These are phyloP conservation scores for Apophysomyces trapeziformis DNA, from an alignment of 371 early-diverging fungal species.

Conservation along the genomic window DNA sequence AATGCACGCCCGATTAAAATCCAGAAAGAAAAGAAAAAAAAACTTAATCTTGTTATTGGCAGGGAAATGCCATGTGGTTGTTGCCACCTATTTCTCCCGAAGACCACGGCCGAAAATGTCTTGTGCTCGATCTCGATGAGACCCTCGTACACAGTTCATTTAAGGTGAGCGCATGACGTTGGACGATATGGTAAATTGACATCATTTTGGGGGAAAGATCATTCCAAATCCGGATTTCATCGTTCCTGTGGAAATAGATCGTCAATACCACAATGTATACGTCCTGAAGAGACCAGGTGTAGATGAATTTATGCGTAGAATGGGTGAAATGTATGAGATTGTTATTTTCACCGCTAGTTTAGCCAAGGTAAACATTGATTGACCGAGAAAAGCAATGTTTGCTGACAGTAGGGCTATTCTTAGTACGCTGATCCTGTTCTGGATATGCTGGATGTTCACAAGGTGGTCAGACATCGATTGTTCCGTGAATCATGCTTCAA, in stretches of 20 bases:
- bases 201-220: constrained; percentile 42
- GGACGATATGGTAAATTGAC: background rate
- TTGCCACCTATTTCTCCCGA: constrained; percentile 45
- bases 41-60: background rate
- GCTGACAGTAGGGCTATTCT: constrained; percentile 16
- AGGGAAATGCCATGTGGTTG: constrained; percentile 24
- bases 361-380: constrained; percentile 72
- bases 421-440: constrained; percentile 98
- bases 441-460: constrained; percentile 86
- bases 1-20: background rate
- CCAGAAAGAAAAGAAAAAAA: background rate
- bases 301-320: constrained; percentile 85
- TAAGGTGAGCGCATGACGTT: constrained; percentile 38
- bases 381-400: background rate
- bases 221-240: constrained; percentile 84
- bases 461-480: constrained; percentile 87
- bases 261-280: constrained; percentile 90
- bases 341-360: constrained; percentile 97
- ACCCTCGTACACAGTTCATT: constrained; percentile 70
- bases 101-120: constrained; percentile 50
- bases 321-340: constrained; percentile 91
- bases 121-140: constrained; percentile 72
- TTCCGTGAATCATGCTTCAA: constrained; percentile 97
- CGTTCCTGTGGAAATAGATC: constrained; percentile 91
- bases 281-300: constrained; percentile 96